Evolutionary conservation across 805 yeast species (phyloP).

Genomic region (Ogataea paraovalis): DNA sequence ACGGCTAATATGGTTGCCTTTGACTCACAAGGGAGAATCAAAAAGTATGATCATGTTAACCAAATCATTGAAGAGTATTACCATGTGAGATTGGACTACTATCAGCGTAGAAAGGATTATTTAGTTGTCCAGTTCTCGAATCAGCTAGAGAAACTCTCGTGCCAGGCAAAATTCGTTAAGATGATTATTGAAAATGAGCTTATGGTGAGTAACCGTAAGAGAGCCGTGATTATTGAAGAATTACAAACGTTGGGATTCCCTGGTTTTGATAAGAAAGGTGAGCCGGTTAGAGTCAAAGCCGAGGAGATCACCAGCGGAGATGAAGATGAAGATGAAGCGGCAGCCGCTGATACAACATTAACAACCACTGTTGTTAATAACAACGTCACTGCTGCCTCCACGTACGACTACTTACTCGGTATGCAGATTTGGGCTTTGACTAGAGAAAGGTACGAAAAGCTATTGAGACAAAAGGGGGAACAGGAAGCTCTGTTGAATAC

Average conservation of each 20-base stretch:
- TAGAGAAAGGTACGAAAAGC: slow-evolving; percentile 76
- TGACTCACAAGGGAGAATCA: slow-evolving; percentile 83
- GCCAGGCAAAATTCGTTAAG: slow-evolving; percentile 89
- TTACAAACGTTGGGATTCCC: slow-evolving; percentile 68
- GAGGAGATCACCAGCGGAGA: slow-evolving; percentile 42
- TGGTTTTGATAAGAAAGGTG: slow-evolving; percentile 66
- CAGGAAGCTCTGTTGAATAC: slow-evolving; percentile 67
- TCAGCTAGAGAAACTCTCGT: slow-evolving; percentile 67
- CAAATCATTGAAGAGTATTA: slow-evolving; percentile 84
- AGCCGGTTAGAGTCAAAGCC: slow-evolving; percentile 47
- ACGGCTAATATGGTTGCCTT: slow-evolving; percentile 93
- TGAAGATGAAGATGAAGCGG: slow-evolving; percentile 39
- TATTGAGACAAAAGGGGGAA: slow-evolving; percentile 67
- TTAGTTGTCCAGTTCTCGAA: slow-evolving; percentile 65
- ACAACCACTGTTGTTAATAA: slow-evolving; percentile 40
- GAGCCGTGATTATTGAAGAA: slow-evolving; percentile 58
- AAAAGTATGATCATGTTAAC: slow-evolving; percentile 68
- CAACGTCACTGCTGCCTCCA: slow-evolving; percentile 49
- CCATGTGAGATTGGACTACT: slow-evolving; percentile 79
- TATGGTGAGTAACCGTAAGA: slow-evolving; percentile 69
- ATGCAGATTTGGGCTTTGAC: slow-evolving; percentile 95
- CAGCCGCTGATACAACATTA: slow-evolving; percentile 36
- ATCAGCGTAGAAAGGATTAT: slow-evolving; percentile 86
- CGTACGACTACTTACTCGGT: slow-evolving; percentile 83
- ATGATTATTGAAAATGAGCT: slow-evolving; percentile 77